Base-by-base conservation (phyloP, 2,329 filamentous ascomycete species). In the Teratosphaeria epicoccoides region DNA sequence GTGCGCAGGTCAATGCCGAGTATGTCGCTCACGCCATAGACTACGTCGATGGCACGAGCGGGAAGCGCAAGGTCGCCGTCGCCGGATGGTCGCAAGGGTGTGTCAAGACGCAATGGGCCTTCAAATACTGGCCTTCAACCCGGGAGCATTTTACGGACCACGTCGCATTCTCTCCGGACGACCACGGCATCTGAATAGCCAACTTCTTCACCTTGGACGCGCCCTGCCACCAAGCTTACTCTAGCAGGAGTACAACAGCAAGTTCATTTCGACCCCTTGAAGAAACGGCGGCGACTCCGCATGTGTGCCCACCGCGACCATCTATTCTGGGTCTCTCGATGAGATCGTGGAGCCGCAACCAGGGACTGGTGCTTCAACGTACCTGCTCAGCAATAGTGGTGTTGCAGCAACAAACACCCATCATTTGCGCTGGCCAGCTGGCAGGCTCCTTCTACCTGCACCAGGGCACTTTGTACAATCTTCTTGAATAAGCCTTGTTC, bases 21-120 rank as follows among this genome's bases (percentile, higher is more conserved):
- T 80, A 76, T 57, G 72, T 78, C 37, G 76, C 76, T 2, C 80
- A 82, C 61, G 76, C 78, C 4, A 75, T 81, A 54, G 77, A 81
- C 65, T 81, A 81, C 64, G 70, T 80, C 52, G 63, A 68, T 24
- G 67, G 63, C 28, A 63, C 76, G 54, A 70, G 67, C 43, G 55
- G 58, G 44, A 61, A 66, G 22, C 56, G 61, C 14, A 68, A 73
- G 20, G 65, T 76, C 6, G 66, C 68, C 17, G 66, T 79, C 20
- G 63, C 80, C n/a, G 70, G 69, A 12, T 81, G 75, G 76, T 79
- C 76, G 0, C 77, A 82, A 63, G 78, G 78, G 14, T 74, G 73
- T 46, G 64, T 81, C 2, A 67, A 76, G 52, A 68, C 73, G 0
- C 79, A 82, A 60, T 81, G 78, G 79, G 76, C 74, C 0, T 66